These are phyloP conservation scores for Clonostachys chloroleuca DNA, from an alignment of 2,329 filamentous ascomycete genomes.

Conservation along the genomic window DNA sequence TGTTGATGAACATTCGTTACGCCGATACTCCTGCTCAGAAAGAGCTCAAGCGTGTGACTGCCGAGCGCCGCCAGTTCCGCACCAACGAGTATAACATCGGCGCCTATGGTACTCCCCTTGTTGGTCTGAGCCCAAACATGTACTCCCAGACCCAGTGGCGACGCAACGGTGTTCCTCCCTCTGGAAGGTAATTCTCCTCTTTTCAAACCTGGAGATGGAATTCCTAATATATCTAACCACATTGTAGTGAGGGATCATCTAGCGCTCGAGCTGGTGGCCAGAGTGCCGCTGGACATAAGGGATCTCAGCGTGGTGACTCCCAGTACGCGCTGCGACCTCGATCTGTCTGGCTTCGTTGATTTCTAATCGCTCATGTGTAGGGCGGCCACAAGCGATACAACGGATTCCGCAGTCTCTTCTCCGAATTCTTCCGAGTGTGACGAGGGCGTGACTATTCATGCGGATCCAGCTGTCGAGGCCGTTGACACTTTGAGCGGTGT, in stretches of 20 bases:
- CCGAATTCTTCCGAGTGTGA: conserved; percentile 43
- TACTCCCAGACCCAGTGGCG: conserved; percentile 28
- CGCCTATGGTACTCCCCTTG: conserved; percentile 59
- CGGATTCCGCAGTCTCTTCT: conserved; percentile 28
- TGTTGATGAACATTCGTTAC: conserved; percentile 90
- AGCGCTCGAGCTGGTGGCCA: not conserved
- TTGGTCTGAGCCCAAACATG: conserved; percentile 42
- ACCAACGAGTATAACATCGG: conserved; percentile 90
- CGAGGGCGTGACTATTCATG: conserved; percentile 50
- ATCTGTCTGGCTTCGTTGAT: not conserved
- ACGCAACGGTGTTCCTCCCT: conserved; percentile 15
- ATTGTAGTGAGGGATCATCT: conserved; percentile 1
- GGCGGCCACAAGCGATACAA: conserved; percentile 31
- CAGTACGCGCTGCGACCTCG: conserved; percentile 23
- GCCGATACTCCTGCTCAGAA: conserved; percentile 97
- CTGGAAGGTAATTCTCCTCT: too few species aligned
- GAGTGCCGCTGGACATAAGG: conserved; percentile 10
- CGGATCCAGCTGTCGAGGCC: conserved; percentile 38
- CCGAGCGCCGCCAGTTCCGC: conserved; percentile 90
- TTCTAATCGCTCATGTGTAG: conserved; percentile 10
- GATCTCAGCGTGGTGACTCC: conserved; percentile 22
- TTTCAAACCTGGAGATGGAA: too few species aligned
- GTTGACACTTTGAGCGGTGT: conserved; percentile 32
- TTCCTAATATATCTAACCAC: too few species aligned
- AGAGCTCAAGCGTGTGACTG: conserved; percentile 91